phyloP scores from a whole-genome alignment of 2,329 filamentous ascomycete species.

The Emmonsiellopsis sp. region DNA sequence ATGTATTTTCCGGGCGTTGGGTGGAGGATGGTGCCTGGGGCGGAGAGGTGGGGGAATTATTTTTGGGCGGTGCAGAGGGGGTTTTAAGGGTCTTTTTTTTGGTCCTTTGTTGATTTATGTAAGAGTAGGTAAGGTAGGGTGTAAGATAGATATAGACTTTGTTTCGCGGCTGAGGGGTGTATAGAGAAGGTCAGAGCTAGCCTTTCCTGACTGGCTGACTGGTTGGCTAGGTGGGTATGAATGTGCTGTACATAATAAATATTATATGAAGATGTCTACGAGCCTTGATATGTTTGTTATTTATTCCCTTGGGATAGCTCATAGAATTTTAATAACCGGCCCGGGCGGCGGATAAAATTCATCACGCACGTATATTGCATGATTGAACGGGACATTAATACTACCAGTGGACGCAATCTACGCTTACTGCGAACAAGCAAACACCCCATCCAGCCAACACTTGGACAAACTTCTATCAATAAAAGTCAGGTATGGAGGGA shows the following conservation, averaged over 20 bases:
- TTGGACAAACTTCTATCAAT: not conserved
- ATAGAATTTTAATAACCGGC: not conserved
- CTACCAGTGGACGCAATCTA: too few species aligned
- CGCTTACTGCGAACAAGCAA: too few species aligned
- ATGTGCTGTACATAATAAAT: not conserved
- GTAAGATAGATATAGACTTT: not conserved
- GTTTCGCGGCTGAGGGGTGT: not conserved
- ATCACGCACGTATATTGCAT: too few species aligned
- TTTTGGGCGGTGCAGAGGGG: conserved; percentile 73
- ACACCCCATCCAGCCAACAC: not conserved
- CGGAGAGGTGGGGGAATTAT: conserved; percentile 87
- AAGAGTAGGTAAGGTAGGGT: not conserved
- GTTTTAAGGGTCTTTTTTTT: not conserved
- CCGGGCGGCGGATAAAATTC: too few species aligned
- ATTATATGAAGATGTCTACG: not conserved
- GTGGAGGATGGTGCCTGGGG: conserved; percentile 73
- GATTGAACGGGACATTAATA: too few species aligned
- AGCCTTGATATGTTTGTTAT: too few species aligned
- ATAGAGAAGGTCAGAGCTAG: too few species aligned
- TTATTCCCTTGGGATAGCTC: not conserved
- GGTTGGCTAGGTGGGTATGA: not conserved
- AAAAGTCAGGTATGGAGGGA: not conserved
- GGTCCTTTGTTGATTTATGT: not conserved
- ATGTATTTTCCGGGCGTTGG: conserved; percentile 84
- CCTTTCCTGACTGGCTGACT: too few species aligned